Evolutionary conservation across 352 stramenopile species (phyloP), one percentile per base, ranked within the genome.

Genomic region (Globisporangium spinosum): DNA sequence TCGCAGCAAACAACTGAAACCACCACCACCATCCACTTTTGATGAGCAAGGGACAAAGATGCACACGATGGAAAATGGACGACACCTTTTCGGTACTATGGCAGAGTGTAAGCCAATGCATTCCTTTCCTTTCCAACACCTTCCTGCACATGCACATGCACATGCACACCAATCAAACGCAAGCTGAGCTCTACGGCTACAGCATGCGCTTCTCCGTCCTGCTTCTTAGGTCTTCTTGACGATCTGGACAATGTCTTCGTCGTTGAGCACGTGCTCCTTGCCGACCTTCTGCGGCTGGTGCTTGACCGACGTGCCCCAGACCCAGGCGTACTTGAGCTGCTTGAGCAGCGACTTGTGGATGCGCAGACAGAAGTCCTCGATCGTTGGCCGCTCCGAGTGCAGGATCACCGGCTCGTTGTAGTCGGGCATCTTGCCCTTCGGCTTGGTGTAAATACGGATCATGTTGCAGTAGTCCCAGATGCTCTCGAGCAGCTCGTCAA

Each of bases 211-310:
- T 5, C 13, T 47, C 13, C 40, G 13, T 5, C 6, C 12, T n/a
- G 4, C 23, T 35, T 2, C 35, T 81, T 90, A 97, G 40, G 94
- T 82, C 71, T 97, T 98, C 79, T 98, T 98, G 70, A 98, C 93
- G 67, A 99, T 98, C 86, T 99, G 97, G 54, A 99, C 97, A 75
- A 99, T 97, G 77, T 99, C 98, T 82, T 99, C 98, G 77, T 99
- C 98, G 62, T 89, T 78, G 5, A 99, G 87, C 54, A 96, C 74
- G 80, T 99, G 98, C 60, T 99, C 96, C 74, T 98, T 99, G 62
- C 98, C 98, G 64, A 98, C 98, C 64, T 98, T 97, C 82, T 99
- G 97, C 70, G 98, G 98, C 77, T 99, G 96, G 83, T 99, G 97
- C 79, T 99, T 99, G 64, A 98, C 97, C 35, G 86, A 98, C 27